Conservation (phyloP, 108 stramenopile genomes). For the Skeletonema menzelii region DNA sequence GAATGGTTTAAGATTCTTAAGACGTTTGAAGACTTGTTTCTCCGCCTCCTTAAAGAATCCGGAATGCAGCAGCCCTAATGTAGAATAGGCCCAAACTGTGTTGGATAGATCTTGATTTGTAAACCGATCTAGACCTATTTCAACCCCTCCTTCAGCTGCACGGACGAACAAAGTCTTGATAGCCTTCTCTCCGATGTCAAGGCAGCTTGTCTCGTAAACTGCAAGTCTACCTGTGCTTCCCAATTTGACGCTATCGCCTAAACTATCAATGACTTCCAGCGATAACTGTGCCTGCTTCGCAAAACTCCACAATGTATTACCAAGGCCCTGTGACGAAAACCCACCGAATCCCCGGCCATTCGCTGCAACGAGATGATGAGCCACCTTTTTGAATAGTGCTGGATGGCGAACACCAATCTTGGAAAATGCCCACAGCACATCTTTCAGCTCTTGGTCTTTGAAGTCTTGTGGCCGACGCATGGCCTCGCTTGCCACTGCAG, state of each 20-base stretch:
- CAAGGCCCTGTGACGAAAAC: conserved; percentile 77
- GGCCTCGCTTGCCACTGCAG: conserved; percentile 61
- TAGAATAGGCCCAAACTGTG: conserved; percentile 75
- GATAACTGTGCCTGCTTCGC: conserved; percentile 80
- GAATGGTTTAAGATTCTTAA: conserved; percentile 25
- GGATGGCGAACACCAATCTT: conserved; percentile 78
- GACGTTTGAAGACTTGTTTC: conserved; percentile 33
- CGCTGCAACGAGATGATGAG: conserved; percentile 59
- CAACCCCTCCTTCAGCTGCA: conserved; percentile 59
- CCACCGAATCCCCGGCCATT: conserved; percentile 56
- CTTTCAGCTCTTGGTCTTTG: conserved; percentile 84
- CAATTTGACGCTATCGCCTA: conserved; percentile 34
- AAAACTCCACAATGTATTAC: conserved; percentile 59
- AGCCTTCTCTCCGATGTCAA: conserved; percentile 76
- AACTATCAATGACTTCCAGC: conserved; percentile 50
- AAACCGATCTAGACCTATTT: conserved; percentile 49
- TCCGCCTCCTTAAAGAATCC: conserved; percentile 55
- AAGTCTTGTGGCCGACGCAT: conserved; percentile 76
- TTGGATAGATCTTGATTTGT: conserved; percentile 76
- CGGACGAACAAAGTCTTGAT: conserved; percentile 56
- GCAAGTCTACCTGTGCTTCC: conserved; percentile 65
- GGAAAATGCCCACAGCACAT: conserved; percentile 78
- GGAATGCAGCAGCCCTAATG: conserved; percentile 66
- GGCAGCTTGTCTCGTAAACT: conserved; percentile 65
- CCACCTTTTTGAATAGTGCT: conserved; percentile 60